Evolutionary conservation across 306 rosid genomes (phyloP), one percentile per base, ranked within the genome.

Genomic region (Cucurbita moschata): DNA sequence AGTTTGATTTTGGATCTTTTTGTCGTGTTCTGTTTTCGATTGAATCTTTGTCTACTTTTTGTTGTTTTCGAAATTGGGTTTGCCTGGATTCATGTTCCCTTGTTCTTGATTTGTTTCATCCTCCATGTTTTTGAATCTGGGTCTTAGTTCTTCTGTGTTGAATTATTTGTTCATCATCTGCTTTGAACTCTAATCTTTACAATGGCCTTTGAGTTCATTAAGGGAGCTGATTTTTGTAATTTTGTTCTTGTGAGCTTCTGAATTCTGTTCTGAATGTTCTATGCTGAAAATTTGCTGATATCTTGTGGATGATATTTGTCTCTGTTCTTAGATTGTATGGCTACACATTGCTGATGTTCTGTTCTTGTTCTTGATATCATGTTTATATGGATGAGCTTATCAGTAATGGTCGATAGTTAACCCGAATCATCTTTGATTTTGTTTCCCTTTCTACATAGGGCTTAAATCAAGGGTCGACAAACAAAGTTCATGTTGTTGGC

Each of bases 401-500:
- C 10, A 1, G 30, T 70, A 70, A 70, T 15, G 26, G 11, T 70
- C 11, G 4, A 47, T 30, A 50, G 46, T 70, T 59, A 38, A 70
- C 35, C 74, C 30, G 30, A 64, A 19, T 64, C 26, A 70, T 50
- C 30, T 30, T 30, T n/a, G 26, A 16, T 70, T 50, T 70, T 51
- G 14, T 68, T 52, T 65, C 39, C 43, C 18, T 26, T 7, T 56
- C 42, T 73, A 40, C 81, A 56, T 88, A 95, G 99, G 96, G 92
- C 26, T 81, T 86, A 75, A 89, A 89, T 82, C 96, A 82, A 74
- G 90, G 91, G 77, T 72, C 88, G 14, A 95, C 91, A 77, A 81
- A 68, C 76, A 94, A 89, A 84, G 88, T 84, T 73, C 85, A 85
- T 55, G 85, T 86, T 57, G 79, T 89, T 16, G 99, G 99, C 65